Evolutionary conservation across 208 protist genomes (phyloP).

Genomic region (Trypanosoma caninum): DNA sequence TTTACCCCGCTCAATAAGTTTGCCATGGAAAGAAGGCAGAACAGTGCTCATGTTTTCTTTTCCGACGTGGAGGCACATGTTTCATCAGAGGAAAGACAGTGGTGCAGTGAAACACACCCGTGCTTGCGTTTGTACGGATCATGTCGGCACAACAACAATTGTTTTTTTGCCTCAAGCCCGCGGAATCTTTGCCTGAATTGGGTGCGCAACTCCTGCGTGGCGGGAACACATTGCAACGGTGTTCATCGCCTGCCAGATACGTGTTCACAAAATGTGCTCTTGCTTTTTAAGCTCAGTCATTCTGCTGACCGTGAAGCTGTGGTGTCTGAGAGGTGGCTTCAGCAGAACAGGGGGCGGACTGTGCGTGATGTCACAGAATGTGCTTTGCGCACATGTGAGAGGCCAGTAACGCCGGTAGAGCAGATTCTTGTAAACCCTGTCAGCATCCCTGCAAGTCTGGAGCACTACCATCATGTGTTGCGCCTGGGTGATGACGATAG

Average conservation of each 20-base stretch:
- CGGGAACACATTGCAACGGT: slow-evolving; percentile 44
- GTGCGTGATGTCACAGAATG: not conserved
- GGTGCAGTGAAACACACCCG: slow-evolving; percentile 48
- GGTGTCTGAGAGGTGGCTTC: not conserved
- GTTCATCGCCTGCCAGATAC: slow-evolving; percentile 68
- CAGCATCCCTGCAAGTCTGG: slow-evolving; percentile 19
- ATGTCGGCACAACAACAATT: slow-evolving; percentile 66
- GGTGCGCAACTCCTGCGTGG: slow-evolving; percentile 54
- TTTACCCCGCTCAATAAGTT: not conserved
- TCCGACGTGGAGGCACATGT: not conserved
- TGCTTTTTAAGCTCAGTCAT: slow-evolving; percentile 59
- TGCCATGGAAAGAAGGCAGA: not conserved
- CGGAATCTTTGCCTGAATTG: slow-evolving; percentile 80
- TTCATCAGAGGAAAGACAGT: slow-evolving; percentile 32
- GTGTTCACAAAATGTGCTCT: slow-evolving; percentile 45
- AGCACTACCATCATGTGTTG: slow-evolving; percentile 17
- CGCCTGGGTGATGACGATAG: not conserved
- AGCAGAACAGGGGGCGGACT: not conserved
- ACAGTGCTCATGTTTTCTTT: not conserved
- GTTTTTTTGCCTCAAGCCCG: slow-evolving; percentile 47
- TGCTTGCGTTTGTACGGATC: slow-evolving; percentile 71
- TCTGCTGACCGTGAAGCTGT: slow-evolving; percentile 27
- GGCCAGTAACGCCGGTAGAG: slow-evolving; percentile 9
- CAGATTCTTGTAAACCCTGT: slow-evolving; percentile 19
- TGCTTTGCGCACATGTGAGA: not conserved